Conservation (phyloP, 202 grass and related monocot genomes). For the Elaeis oleifera region DNA sequence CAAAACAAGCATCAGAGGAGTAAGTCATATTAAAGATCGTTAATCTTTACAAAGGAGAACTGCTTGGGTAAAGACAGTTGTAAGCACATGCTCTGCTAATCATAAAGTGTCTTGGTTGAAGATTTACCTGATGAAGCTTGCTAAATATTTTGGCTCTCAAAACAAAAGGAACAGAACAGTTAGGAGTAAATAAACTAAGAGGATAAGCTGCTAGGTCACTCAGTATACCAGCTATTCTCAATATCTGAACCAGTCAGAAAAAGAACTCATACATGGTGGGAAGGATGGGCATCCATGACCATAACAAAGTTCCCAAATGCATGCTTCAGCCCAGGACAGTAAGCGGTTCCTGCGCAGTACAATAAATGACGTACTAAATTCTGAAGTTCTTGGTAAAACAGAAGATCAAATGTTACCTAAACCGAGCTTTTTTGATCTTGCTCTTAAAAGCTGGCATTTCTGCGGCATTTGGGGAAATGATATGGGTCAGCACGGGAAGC, state of each 20-base stretch:
- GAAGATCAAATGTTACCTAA: slow-evolving; percentile 39
- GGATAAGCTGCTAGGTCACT: background rate
- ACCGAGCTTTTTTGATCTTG: slow-evolving; percentile 82
- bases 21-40: no score
- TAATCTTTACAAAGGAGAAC: no score
- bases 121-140: no score
- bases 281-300: slow-evolving; percentile 86
- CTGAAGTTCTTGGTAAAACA: slow-evolving; percentile 1
- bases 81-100: no score
- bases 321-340: slow-evolving; percentile 83
- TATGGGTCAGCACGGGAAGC: no score
- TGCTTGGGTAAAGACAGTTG: no score
- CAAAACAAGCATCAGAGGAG: no score
- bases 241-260: slow-evolving; percentile 1
- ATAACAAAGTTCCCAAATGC: slow-evolving; percentile 74
- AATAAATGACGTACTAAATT: slow-evolving; percentile 16
- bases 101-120: no score
- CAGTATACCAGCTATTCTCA: background rate
- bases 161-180: no score
- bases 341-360: slow-evolving; percentile 61
- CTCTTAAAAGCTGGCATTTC: slow-evolving; percentile 55
- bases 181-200: no score
- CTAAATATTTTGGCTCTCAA: background rate
- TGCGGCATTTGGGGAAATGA: background rate
- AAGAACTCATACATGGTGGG: slow-evolving; percentile 61